phyloP scores from a whole-genome alignment of 768 basidiomycete species.

The Obba rivulosa region DNA sequence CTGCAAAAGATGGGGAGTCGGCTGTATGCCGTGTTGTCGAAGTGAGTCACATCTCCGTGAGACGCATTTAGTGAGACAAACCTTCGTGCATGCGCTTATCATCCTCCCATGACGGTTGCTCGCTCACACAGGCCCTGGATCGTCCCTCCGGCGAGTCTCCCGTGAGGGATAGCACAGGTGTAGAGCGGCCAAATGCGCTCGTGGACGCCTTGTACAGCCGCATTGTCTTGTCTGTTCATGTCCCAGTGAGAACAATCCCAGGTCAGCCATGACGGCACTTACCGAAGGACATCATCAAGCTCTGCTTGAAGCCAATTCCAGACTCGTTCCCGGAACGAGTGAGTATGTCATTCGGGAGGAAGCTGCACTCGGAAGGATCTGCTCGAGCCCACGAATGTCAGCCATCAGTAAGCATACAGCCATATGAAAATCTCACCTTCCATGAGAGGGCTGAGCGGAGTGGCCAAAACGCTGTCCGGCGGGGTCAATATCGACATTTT shows the following conservation, averaged over 20 bases:
- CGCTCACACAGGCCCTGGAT: slow-evolving; percentile 20
- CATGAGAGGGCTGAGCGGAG: slow-evolving; percentile 23
- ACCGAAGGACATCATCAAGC: slow-evolving; percentile 74
- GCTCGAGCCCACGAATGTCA: not conserved
- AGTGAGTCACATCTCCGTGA: not conserved
- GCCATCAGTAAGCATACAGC: not conserved
- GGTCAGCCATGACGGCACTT: slow-evolving; percentile 11
- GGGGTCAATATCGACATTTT: slow-evolving; percentile 7
- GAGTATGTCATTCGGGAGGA: slow-evolving; percentile 8
- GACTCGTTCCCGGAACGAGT: slow-evolving; percentile 27
- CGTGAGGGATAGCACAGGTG: slow-evolving; percentile 38
- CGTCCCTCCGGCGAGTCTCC: slow-evolving; percentile 29
- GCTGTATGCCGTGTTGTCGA: too few relatives aligned
- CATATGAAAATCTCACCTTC: slow-evolving; percentile 12
- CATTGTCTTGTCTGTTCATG: slow-evolving; percentile 54
- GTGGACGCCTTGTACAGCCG: slow-evolving; percentile 62
- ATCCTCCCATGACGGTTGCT: slow-evolving; percentile 45
- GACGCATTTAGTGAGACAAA: slow-evolving; percentile 17
- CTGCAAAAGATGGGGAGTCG: too few relatives aligned
- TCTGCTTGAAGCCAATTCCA: slow-evolving; percentile 51
- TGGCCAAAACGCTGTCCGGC: slow-evolving; percentile 10
- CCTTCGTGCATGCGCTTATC: slow-evolving; percentile 40
- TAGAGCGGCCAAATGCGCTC: slow-evolving; percentile 28
- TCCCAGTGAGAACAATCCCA: not conserved
- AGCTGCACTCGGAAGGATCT: slow-evolving; percentile 14